These are phyloP conservation scores for Aspergillus quadrilineatus DNA, from an alignment of 2,329 filamentous ascomycete genomes.

Conservation along the genomic window DNA sequence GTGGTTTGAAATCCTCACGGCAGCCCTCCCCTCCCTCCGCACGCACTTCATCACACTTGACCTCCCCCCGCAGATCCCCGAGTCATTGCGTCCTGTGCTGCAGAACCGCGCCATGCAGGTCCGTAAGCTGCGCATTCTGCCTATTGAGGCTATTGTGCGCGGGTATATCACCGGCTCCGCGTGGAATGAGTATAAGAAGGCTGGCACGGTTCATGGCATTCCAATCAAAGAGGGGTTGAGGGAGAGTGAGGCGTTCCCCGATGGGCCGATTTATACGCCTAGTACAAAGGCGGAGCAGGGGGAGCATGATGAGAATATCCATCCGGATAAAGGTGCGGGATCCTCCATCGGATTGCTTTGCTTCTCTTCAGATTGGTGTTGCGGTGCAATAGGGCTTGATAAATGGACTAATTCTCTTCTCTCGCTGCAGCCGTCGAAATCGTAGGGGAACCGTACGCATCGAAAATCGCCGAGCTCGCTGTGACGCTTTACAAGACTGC, in stretches of 20 bases:
- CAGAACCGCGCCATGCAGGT: constrained; percentile 74
- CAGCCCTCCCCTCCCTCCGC: constrained; percentile 56
- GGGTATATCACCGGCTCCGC: constrained; percentile 86
- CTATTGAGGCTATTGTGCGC: constrained; percentile 80
- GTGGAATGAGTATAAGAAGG: constrained; percentile 73
- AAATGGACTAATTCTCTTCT: neutral
- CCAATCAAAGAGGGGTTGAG: constrained; percentile 64
- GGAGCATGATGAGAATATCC: constrained; percentile 82
- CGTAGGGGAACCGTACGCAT: constrained; percentile 64
- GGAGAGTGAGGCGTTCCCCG: constrained; percentile 68
- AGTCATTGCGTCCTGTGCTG: constrained; percentile 52
- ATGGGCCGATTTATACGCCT: constrained; percentile 71
- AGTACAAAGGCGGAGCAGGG: constrained; percentile 82
- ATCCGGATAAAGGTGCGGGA: constrained; percentile 59
- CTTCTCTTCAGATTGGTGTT: neutral
- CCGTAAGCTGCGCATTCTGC: constrained; percentile 69
- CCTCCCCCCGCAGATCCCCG: constrained; percentile 53
- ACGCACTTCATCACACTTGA: constrained; percentile 63
- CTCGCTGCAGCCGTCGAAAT: constrained; percentile 52
- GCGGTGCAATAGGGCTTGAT: neutral
- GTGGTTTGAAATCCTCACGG: constrained; percentile 65
- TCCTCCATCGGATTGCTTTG: neutral
- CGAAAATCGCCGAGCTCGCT: constrained; percentile 63
- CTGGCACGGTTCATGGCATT: constrained; percentile 78
- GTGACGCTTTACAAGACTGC: constrained; percentile 62